A percentile compares a stretch with the other conserved stretches of the same genome.
Conservation (phyloP, 306 rosid species). For the Rosa rugosa region DNA sequence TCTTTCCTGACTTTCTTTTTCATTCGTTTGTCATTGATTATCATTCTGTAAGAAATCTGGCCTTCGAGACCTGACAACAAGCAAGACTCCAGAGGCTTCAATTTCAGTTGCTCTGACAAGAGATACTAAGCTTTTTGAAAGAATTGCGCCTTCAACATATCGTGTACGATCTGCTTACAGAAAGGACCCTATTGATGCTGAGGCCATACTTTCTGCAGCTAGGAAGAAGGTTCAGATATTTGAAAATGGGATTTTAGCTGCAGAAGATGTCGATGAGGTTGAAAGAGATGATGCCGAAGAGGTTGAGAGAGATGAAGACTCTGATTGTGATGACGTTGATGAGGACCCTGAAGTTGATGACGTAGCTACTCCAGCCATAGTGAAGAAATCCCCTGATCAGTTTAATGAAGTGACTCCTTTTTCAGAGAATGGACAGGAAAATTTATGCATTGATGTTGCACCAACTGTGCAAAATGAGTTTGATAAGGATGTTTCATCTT, state of each 20-base stretch:
- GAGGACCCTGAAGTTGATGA: conserved; percentile 96
- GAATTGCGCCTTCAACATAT: conserved; percentile 98
- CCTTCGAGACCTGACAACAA: conserved; percentile 94
- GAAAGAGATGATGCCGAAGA: conserved; percentile 79
- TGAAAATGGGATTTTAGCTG: conserved; percentile 88
- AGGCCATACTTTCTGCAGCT: conserved; percentile 80
- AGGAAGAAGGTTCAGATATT: conserved; percentile 93
- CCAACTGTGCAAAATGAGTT: conserved; percentile 50
- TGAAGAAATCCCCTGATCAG: conserved; percentile 47
- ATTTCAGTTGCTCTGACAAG: conserved; percentile 99
- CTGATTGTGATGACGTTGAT: conserved; percentile 93
- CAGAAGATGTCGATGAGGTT: conserved; percentile 88
- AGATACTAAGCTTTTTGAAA: conserved; percentile 96
- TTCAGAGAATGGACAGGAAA: conserved; percentile 59
- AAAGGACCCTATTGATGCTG: conserved; percentile 93
- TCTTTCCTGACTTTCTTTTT: conserved; percentile 13
- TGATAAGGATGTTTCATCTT: conserved; percentile 47
- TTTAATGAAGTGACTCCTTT: conserved; percentile 42
- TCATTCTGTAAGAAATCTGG: conserved; percentile 77
- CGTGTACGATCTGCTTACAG: conserved; percentile 88
- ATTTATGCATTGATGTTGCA: conserved; percentile 37
- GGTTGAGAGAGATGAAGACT: conserved; percentile 92
- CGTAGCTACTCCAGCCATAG: conserved; percentile 53
- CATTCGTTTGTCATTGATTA: background rate
- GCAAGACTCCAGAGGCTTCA: conserved; percentile 99